Conservation (phyloP, 106 monocot species). For the Acorus gramineus region DNA sequence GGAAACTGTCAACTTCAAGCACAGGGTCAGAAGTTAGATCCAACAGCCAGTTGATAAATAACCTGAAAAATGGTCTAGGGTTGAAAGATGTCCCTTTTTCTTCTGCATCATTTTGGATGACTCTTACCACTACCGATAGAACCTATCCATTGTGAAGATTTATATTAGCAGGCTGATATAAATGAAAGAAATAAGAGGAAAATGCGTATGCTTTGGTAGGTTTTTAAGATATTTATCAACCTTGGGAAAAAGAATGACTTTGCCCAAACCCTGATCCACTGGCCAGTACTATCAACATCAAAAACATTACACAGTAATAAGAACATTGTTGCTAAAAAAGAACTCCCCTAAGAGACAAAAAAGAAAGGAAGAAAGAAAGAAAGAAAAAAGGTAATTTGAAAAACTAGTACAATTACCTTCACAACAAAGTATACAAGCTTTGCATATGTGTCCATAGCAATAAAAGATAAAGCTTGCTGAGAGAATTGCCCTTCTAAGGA, state of each 20-base stretch:
- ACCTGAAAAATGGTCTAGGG: constrained; percentile 83
- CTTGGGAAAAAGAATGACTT: constrained; percentile 53
- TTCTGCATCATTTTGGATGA: constrained; percentile 74
- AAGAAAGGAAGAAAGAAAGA: neutral
- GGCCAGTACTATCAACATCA: constrained; percentile 26
- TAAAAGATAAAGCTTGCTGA: constrained; percentile 51
- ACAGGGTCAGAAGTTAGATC: constrained; percentile 62
- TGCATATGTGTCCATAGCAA: constrained; percentile 67
- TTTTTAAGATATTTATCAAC: constrained; percentile 13
- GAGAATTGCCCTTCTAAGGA: constrained; percentile 36
- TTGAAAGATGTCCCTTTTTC: constrained; percentile 80
- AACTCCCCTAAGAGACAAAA: too few species aligned
- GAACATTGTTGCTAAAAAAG: too few species aligned
- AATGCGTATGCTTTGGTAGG: neutral
- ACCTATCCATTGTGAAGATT: constrained; percentile 22
- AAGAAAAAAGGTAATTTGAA: constrained; percentile 1
- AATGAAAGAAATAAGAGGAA: neutral
- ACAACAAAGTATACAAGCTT: constrained; percentile 58
- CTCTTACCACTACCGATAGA: constrained; percentile 45
- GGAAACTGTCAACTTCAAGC: constrained; percentile 53
- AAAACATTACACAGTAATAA: too few species aligned
- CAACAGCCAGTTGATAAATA: constrained; percentile 77
- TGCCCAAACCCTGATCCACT: constrained; percentile 59
- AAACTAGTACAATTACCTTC: constrained; percentile 40
- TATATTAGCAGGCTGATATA: neutral